These are phyloP conservation scores for Piromyces sp. DNA, from an alignment of 192 early-diverging fungal species.

Conservation along the genomic window DNA sequence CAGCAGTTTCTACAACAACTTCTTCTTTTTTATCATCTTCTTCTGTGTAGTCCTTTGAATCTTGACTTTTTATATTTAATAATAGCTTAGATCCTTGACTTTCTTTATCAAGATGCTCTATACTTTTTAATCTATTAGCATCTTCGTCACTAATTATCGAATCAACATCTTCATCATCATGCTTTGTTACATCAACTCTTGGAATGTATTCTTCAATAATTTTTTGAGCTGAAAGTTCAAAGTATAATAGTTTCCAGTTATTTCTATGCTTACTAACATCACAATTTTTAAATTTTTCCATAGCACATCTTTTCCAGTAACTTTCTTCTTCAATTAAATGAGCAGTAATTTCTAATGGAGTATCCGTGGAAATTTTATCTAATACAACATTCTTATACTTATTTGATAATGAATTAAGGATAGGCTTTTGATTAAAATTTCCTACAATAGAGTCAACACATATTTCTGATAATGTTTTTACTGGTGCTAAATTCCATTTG, in stretches of 20 bases:
- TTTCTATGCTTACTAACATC: background rate
- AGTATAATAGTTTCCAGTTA: background rate
- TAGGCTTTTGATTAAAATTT: slow-evolving; percentile 20
- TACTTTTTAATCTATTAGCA: background rate
- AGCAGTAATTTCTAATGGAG: background rate
- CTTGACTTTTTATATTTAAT: background rate
- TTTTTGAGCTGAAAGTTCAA: background rate
- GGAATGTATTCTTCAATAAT: background rate
- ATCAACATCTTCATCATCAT: background rate
- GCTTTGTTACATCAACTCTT: background rate
- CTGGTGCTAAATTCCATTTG: slow-evolving; percentile 36
- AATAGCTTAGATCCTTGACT: background rate
- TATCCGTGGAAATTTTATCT: background rate
- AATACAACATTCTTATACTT: background rate
- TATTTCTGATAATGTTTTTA: slow-evolving; percentile 25
- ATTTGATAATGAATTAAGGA: background rate
- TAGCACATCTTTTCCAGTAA: background rate
- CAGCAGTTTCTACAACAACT: background rate
- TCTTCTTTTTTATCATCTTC: background rate
- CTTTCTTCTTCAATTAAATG: background rate
- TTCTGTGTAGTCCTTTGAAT: background rate
- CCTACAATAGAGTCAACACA: slow-evolving; percentile 27
- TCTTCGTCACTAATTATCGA: background rate
- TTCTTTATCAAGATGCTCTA: background rate
- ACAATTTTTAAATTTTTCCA: background rate